Evolutionary conservation across 345 rosid species (phyloP), one percentile per base, ranked within the genome.

Genomic region (Syzygium grande): DNA sequence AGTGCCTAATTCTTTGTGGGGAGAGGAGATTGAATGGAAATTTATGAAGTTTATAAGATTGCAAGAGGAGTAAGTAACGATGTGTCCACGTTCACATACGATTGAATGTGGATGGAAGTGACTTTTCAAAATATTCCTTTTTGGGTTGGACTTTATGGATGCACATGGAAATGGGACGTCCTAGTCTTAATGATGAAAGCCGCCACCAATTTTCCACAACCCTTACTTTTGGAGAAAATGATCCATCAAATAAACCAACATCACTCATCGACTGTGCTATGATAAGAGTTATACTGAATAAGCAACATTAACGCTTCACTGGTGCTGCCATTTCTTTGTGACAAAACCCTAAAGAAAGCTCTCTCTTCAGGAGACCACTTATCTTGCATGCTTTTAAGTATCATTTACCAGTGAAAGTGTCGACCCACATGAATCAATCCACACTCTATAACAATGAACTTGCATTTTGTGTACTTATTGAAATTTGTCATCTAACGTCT

Each of bases 141-240:
- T 7, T 14, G 41, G 85, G 85, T 49, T 84, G 58, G 58, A 84
- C 59, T 84, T 73, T 73, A 49, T 9, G 83, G 63, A 23, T 58
- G 63, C n/a, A 23, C 63, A 9, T 58, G 63, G 15, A 17, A 17
- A 19, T 2, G 7, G 49, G 30, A 17, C 27, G 86, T 84, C 61
- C 23, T 52, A 84, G 38, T 84, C 59, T 7, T 29, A 52, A 84
- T 84, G 55, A 84, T 84, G 86, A 30, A 29, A 84, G 86, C 86
- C 86, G 86, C 86, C 86, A 52, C 86, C 43, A n/a, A 52, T 84
- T 80, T 84, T 84, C 86, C 86, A 84, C 86, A 52, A 61, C 59
- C 11, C 29, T 73, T 38, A 22, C 59, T 52, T 84, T 84, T 53
- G 38, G n/a, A 58, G 63, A 58, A 58, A 58, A 58, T 58, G 63